Evolutionary conservation across 2,329 filamentous ascomycete genomes (phyloP).

Genomic region (Piedraia hortae): DNA sequence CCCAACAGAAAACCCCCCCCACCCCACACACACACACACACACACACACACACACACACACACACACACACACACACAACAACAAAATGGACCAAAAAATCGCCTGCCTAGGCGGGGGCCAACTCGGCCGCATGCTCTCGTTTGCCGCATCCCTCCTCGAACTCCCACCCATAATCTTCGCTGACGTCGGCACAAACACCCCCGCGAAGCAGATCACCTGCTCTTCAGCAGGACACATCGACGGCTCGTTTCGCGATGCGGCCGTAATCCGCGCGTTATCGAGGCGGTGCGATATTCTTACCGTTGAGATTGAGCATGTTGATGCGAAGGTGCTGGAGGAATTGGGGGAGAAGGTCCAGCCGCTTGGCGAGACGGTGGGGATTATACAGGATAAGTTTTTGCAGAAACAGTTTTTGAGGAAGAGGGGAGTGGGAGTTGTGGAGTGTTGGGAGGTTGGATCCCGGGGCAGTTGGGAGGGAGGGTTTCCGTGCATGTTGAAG

Average conservation of each 20-base stretch:
- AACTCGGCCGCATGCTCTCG: conserved; percentile 74
- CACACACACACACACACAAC: no score
- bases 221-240: conserved; percentile 44
- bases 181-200: conserved; percentile 45
- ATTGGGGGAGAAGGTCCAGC: conserved; percentile 40
- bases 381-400: conserved; percentile 82
- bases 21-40: no score
- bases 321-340: conserved; percentile 75
- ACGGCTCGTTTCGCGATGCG: conserved; percentile 67
- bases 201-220: conserved; percentile 73
- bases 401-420: conserved; percentile 56
- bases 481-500: conserved; percentile 81
- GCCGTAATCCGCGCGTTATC: conserved; percentile 59
- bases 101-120: conserved; percentile 20
- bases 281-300: conserved; percentile 47
- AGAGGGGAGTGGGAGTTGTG: conserved; percentile 42
- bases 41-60: no score
- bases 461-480: conserved; percentile 34
- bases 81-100: conserved; percentile 12
- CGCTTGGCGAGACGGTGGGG: conserved; percentile 62
- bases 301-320: conserved; percentile 87
- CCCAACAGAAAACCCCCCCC: no score
- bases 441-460: conserved; percentile 37
- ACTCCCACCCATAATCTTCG: conserved; percentile 47
- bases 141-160: conserved; percentile 62